Evolutionary conservation across 352 stramenopile species (phyloP), one percentile per base, ranked within the genome.

Genomic region (Phytophthora niederhauseri): DNA sequence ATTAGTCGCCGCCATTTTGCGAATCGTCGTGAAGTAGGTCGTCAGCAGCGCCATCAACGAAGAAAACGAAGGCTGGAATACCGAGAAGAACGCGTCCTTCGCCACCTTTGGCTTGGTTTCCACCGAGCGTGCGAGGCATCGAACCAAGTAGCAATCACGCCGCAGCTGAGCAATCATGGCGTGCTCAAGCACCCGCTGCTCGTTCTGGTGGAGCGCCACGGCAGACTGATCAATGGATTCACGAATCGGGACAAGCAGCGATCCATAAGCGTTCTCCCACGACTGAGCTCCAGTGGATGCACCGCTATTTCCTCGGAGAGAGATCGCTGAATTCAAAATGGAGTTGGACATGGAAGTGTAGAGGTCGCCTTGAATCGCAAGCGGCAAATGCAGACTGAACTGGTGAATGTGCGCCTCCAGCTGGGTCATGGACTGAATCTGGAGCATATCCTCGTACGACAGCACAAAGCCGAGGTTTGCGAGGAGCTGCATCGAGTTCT

Each of bases 331-430:
- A 69, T 91, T 91, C 30, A 95, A 41, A 65, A 93, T 89, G 7
- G 81, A 91, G 64, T 93, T 91, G 0, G 85, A 91, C 79, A 93
- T 89, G 1, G 87, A 87, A 15, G 82, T 92, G 63, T 91, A 95
- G 20, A 95, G 65, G 51, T 92, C 83, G 30, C 82, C 84, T 64
- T 95, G 85, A 57, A 95, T 92, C 20, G 76, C 68, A 8, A 89
- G 72, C 20, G 81, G 85, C 20, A 95, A 66, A 34, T 93, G 84
- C 53, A 88, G 65, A 20, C 85, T 90, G 66, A 95, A 93, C 51
- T 81, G 72, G 52, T 93, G 87, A 48, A 95, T 85, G 54, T 91
- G 85, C 17, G 68, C 58, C 56, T 92, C 77, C 11, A 95, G 72
- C 55, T 92, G 81, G 2, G 64, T 61, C 87, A 95, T 93, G 38